Evolutionary conservation across 2,329 filamentous ascomycete genomes (phyloP).

Genomic region (Trichoderma atroviride): DNA sequence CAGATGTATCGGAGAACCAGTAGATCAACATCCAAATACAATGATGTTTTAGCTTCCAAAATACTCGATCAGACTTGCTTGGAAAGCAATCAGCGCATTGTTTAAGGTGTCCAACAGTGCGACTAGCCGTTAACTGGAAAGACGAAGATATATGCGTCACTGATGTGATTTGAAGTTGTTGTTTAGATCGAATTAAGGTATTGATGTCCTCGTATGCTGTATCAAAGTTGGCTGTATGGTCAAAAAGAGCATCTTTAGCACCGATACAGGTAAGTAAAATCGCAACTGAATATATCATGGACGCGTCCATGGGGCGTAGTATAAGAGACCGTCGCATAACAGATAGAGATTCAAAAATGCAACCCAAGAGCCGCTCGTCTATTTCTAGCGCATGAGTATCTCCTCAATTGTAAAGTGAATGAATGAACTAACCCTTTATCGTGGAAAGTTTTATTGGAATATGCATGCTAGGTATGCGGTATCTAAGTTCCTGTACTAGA

Average conservation of each 20-base stretch:
- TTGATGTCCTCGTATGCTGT: not conserved
- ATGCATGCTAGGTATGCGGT: too few relatives aligned
- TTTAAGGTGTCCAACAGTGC: not conserved
- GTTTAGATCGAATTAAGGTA: not conserved
- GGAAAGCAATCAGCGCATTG: not conserved
- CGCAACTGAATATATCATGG: not conserved
- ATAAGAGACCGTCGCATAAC: not conserved
- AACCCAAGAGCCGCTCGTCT: not conserved
- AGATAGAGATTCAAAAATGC: not conserved
- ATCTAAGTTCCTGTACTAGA: too few relatives aligned
- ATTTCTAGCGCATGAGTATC: too few relatives aligned
- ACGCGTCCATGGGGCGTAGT: not conserved
- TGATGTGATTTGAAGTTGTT: not conserved
- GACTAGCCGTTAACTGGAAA: not conserved
- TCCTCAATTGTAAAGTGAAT: not conserved
- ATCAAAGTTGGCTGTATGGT: not conserved
- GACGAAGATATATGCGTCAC: not conserved
- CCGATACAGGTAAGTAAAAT: not conserved
- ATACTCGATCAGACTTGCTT: not conserved
- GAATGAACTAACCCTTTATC: too few relatives aligned
- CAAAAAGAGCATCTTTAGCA: not conserved
- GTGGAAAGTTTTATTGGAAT: too few relatives aligned
- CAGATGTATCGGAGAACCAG: not conserved
- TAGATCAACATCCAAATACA: not conserved
- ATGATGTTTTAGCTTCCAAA: not conserved